Percentiles rank a stretch among this genome's conserved stretches.
Evolutionary conservation across 805 yeast genomes (phyloP).

Genomic region (Kodamaea leandrae): DNA sequence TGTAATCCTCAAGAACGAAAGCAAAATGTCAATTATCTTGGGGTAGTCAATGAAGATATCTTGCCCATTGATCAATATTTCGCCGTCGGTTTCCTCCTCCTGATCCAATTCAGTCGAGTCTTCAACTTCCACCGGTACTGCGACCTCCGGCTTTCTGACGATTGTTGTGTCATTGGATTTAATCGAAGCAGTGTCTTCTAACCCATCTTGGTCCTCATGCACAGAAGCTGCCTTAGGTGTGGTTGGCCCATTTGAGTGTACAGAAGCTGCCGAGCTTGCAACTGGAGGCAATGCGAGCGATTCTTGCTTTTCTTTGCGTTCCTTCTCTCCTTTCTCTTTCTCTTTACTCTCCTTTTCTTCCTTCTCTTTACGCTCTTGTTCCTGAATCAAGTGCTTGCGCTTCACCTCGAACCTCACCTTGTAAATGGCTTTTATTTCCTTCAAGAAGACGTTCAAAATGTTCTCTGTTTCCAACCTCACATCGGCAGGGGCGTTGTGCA

Average conservation of each 20-base stretch:
- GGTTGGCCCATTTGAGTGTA: background rate
- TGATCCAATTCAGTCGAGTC: constrained; percentile 3
- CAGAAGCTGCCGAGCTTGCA: background rate
- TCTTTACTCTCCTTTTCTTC: constrained; percentile 1
- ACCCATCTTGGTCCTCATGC: constrained; percentile 13
- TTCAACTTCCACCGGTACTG: constrained; percentile 1
- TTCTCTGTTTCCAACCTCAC: constrained; percentile 83
- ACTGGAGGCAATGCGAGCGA: too few relatives aligned
- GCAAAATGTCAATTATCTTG: constrained; percentile 73
- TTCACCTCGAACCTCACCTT: constrained; percentile 59
- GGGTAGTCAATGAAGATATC: constrained; percentile 80
- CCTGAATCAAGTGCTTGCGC: constrained; percentile 20
- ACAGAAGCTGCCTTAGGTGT: background rate
- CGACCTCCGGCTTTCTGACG: constrained; percentile 14
- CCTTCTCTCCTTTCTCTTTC: too few relatives aligned
- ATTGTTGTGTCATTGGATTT: constrained; percentile 27
- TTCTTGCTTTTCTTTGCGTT: background rate
- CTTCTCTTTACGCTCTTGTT: constrained; percentile 9
- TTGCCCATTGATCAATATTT: constrained; percentile 48
- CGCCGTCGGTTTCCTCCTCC: constrained; percentile 28
- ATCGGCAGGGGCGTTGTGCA: constrained; percentile 78
- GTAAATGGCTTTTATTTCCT: constrained; percentile 76
- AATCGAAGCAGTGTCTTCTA: constrained; percentile 23
- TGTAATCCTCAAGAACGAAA: constrained; percentile 74
- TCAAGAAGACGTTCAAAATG: constrained; percentile 68